Percentiles rank a stretch among this genome's conserved stretches.
phyloP scores from a whole-genome alignment of 2,329 filamentous ascomycete species.

The Trichoderma asperellum region DNA sequence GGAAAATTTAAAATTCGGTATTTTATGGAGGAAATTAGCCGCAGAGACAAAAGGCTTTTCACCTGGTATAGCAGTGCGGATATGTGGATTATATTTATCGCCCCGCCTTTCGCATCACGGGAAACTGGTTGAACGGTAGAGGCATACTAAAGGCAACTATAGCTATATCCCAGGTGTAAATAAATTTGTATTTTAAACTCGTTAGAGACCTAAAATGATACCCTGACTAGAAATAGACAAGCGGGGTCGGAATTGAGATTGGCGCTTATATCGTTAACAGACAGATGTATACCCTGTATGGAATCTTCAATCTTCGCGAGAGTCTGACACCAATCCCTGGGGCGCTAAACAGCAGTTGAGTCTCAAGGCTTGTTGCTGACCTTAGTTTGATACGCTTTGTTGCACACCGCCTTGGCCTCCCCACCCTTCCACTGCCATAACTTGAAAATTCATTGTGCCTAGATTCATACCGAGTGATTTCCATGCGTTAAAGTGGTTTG shows the following conservation, averaged over 20 bases:
- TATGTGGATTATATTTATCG: too few relatives aligned
- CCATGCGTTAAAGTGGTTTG: slow-evolving; percentile 53
- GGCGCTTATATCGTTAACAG: neutral
- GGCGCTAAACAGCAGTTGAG: neutral
- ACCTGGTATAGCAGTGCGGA: too few relatives aligned
- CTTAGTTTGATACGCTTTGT: neutral
- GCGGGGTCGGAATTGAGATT: neutral
- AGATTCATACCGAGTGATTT: slow-evolving; percentile 49
- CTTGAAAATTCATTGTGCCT: slow-evolving; percentile 56
- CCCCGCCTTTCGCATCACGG: too few relatives aligned
- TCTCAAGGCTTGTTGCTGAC: neutral
- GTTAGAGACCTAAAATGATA: neutral
- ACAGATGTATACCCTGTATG: neutral
- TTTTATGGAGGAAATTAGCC: too few relatives aligned
- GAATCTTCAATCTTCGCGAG: neutral
- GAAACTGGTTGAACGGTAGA: neutral
- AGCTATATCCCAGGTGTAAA: neutral
- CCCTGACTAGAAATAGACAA: neutral
- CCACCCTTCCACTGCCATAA: slow-evolving; percentile 60
- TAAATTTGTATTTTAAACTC: neutral
- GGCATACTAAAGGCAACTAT: neutral
- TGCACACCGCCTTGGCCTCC: slow-evolving; percentile 40
- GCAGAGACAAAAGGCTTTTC: too few relatives aligned
- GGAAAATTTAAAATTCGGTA: too few relatives aligned
- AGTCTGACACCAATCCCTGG: neutral